Base-by-base conservation (phyloP, 1,139 yeast genomes). In the Candida buenavistaensis region DNA sequence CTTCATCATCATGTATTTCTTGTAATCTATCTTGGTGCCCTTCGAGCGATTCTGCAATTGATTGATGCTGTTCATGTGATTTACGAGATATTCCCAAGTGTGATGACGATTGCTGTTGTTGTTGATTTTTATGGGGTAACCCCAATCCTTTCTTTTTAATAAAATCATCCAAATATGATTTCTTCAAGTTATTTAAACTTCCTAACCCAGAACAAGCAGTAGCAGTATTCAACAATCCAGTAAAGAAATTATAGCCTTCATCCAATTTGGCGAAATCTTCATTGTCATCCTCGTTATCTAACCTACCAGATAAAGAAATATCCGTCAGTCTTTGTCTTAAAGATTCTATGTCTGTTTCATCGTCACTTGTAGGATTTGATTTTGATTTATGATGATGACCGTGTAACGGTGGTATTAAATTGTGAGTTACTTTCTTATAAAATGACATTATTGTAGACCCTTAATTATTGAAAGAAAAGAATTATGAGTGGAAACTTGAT, bases 131-230 rank as follows among this genome's bases (percentile, higher is more conserved):
- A 16, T 15, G 16, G 8, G 17, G 26, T 22, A 17, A 17, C 7
- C 19, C 19, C 7, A 25, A 14, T 22, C 31, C 32, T 10, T 28
- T 33, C 8, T 26, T 31, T 7, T 39, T 35, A 52, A 28, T 45
- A 45, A 36, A 45, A 11, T 50, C 59, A 27, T 53, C 57, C 16
- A 25, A 34, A 33, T 38, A 47, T 2, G 38, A 37, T n/a, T 36
- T 39, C 21, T 28, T 33, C 25, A 37, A 24, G 44, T 25, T 49
- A 36, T 16, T 45, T 39, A 38, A 17, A 10, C 40, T 22, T 12
- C 59, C 54, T 45, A 72, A 60, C 4, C 80, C 81, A 2, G 74
- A 73, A 48, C 68, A 74, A 36, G 75, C 65, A 41, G 76, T 69
- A 0, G 81, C 77, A 0, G 79, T 64, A 1, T 81, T 72, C 30